Evolutionary conservation across 179 eudicot species (phyloP).

Genomic region (Spergularia azorica): DNA sequence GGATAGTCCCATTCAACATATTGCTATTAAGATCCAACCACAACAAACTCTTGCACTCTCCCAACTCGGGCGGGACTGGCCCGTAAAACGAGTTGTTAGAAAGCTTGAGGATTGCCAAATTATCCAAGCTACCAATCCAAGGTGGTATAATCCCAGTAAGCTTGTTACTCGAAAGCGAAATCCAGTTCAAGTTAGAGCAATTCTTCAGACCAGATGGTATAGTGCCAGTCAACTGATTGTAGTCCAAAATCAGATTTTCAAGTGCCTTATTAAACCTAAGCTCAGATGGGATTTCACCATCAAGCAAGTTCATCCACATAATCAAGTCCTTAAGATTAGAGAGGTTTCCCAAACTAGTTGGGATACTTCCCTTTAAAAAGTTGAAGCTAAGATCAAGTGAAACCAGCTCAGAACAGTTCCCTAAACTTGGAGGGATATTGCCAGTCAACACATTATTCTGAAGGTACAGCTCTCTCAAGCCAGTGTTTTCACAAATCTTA

Average conservation of each 20-base stretch:
- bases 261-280: slow-evolving; percentile 46
- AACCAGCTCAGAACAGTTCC: slow-evolving; percentile 66
- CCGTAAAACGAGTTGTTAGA: slow-evolving; percentile 78
- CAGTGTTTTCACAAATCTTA: slow-evolving; percentile 50
- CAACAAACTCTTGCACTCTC: slow-evolving; percentile 77
- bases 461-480: slow-evolving; percentile 57
- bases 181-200: slow-evolving; percentile 80
- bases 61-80: slow-evolving; percentile 72
- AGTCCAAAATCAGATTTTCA: slow-evolving; percentile 82
- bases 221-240: slow-evolving; percentile 66
- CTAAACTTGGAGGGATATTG: slow-evolving; percentile 50
- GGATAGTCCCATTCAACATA: slow-evolving; percentile 66
- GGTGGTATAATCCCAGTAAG: slow-evolving; percentile 75
- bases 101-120: slow-evolving; percentile 77
- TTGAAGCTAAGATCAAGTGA: slow-evolving; percentile 93
- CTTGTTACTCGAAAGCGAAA: slow-evolving; percentile 77
- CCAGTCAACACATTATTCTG: slow-evolving; percentile 69
- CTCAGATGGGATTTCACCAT: slow-evolving; percentile 82
- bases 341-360: slow-evolving; percentile 61
- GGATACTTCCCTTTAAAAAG: slow-evolving; percentile 62
- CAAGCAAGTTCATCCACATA: slow-evolving; percentile 75
- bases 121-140: slow-evolving; percentile 61
- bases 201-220: slow-evolving; percentile 78
- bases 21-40: slow-evolving; percentile 94
- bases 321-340: slow-evolving; percentile 68